Percentiles rank a stretch among this genome's conserved stretches.
Evolutionary conservation across 2,329 filamentous ascomycete species (phyloP).

Genomic region (Aureobasidium mangrovei): DNA sequence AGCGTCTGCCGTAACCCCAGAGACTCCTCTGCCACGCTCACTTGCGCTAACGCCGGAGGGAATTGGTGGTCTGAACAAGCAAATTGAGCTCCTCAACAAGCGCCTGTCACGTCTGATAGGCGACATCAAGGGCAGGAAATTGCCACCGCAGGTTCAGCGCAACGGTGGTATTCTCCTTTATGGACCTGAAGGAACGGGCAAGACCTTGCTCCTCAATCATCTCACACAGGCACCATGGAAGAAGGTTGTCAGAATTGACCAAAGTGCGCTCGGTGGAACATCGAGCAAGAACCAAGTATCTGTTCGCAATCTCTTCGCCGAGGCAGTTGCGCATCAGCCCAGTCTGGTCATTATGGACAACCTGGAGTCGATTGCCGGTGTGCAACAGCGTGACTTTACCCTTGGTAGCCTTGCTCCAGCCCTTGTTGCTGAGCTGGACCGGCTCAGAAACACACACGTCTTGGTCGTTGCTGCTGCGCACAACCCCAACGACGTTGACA

Average conservation of each 20-base stretch:
- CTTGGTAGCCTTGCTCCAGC: slow-evolving; percentile 27
- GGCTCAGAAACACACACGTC: slow-evolving; percentile 48
- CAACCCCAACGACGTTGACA: slow-evolving; percentile 63
- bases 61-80: slow-evolving; percentile 59
- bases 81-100: slow-evolving; percentile 57
- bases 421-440: slow-evolving; percentile 47
- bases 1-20: slow-evolving; percentile 13
- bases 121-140: slow-evolving; percentile 13
- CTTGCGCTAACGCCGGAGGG: slow-evolving; percentile 33
- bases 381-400: slow-evolving; percentile 39
- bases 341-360: slow-evolving; percentile 74
- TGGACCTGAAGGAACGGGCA: slow-evolving; percentile 77
- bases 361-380: slow-evolving; percentile 60
- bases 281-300: slow-evolving; percentile 38
- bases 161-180: slow-evolving; percentile 61
- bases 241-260: slow-evolving; percentile 53
- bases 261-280: slow-evolving; percentile 30
- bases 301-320: slow-evolving; percentile 60
- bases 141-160: slow-evolving; percentile 24
- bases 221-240: slow-evolving; percentile 61
- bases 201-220: slow-evolving; percentile 62
- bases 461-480: slow-evolving; percentile 69
- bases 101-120: slow-evolving; percentile 42
- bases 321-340: slow-evolving; percentile 59
- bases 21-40: slow-evolving; percentile 5